Evolutionary conservation across 495 filamentous ascomycete species (phyloP).

Genomic region (Xylaria bambusicola): DNA sequence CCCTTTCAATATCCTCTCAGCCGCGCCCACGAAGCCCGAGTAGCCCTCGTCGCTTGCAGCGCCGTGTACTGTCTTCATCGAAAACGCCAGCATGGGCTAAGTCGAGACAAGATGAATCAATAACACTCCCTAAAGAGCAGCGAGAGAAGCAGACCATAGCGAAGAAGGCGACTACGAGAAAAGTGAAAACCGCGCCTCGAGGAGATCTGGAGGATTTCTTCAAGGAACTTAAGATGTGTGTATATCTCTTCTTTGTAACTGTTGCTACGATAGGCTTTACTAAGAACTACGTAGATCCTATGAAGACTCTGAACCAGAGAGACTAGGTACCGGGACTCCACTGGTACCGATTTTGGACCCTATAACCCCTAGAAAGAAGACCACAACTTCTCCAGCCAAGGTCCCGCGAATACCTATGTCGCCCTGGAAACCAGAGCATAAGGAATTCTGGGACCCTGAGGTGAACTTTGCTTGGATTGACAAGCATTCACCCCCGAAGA

Average conservation of each 20-base stretch:
- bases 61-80: slow-evolving; percentile 22
- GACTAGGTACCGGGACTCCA: background rate
- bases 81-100: slow-evolving; percentile 14
- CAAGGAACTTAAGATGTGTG: slow-evolving; percentile 34
- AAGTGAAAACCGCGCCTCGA: slow-evolving; percentile 18
- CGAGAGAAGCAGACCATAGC: slow-evolving; percentile 10
- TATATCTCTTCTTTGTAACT: background rate
- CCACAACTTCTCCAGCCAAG: slow-evolving; percentile 43
- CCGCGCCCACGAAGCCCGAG: slow-evolving; percentile 23
- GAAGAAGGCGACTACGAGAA: background rate
- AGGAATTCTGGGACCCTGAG: slow-evolving; percentile 80
- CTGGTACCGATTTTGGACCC: slow-evolving; percentile 31
- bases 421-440: slow-evolving; percentile 64
- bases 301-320: slow-evolving; percentile 26
- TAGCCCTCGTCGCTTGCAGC: slow-evolving; percentile 20
- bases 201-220: slow-evolving; percentile 30
- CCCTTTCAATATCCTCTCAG: slow-evolving; percentile 15
- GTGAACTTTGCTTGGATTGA: slow-evolving; percentile 82
- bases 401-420: slow-evolving; percentile 39
- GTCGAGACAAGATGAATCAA: slow-evolving; percentile 15
- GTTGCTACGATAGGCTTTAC: background rate
- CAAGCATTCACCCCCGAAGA: slow-evolving; percentile 68
- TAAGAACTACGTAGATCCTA: slow-evolving; percentile 26
- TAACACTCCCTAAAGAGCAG: slow-evolving; percentile 17
- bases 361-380: slow-evolving; percentile 29